A percentile compares a stretch with the other conserved stretches of the same genome.
These are phyloP conservation scores for Backusella liffmaniae DNA, from an alignment of 192 early-diverging fungal species.

Conservation along the genomic window DNA sequence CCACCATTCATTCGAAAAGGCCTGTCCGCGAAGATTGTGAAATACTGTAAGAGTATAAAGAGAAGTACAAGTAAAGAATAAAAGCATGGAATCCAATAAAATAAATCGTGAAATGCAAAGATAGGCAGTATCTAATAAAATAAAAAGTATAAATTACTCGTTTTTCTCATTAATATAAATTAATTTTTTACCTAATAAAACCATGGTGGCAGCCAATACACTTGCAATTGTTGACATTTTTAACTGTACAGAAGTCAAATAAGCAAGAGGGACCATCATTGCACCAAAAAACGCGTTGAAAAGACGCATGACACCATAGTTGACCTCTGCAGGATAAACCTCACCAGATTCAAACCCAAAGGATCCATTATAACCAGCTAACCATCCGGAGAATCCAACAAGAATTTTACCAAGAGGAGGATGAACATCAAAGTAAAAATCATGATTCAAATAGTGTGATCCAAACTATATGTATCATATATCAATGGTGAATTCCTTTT, in stretches of 20 bases:
- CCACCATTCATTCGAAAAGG: slow-evolving; percentile 90
- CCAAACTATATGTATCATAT: slow-evolving; percentile 74
- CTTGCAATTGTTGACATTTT: slow-evolving; percentile 66
- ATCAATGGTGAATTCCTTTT: not conserved
- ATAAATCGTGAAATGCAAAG: slow-evolving; percentile 87
- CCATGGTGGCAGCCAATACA: slow-evolving; percentile 71
- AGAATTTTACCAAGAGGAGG: slow-evolving; percentile 98
- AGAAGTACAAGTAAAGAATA: slow-evolving; percentile 80
- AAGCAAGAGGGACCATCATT: slow-evolving; percentile 86
- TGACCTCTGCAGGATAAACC: slow-evolving; percentile 75
- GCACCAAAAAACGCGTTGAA: slow-evolving; percentile 89
- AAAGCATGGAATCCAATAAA: slow-evolving; percentile 91
- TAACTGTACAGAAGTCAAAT: slow-evolving; percentile 80
- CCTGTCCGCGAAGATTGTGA: slow-evolving; percentile 27
- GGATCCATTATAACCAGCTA: slow-evolving; percentile 87
- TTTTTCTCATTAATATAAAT: not conserved
- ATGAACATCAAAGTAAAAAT: slow-evolving; percentile 98
- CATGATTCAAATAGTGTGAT: slow-evolving; percentile 87
- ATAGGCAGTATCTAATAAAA: slow-evolving; percentile 64
- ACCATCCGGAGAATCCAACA: slow-evolving; percentile 77
- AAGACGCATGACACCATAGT: slow-evolving; percentile 89
- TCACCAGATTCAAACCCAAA: slow-evolving; percentile 84
- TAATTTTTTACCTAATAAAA: slow-evolving; percentile 63
- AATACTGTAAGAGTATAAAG: slow-evolving; percentile 72
- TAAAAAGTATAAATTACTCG: not conserved